phyloP scores from a whole-genome alignment of 306 rosid genomes.

The Vigna unguiculata region DNA sequence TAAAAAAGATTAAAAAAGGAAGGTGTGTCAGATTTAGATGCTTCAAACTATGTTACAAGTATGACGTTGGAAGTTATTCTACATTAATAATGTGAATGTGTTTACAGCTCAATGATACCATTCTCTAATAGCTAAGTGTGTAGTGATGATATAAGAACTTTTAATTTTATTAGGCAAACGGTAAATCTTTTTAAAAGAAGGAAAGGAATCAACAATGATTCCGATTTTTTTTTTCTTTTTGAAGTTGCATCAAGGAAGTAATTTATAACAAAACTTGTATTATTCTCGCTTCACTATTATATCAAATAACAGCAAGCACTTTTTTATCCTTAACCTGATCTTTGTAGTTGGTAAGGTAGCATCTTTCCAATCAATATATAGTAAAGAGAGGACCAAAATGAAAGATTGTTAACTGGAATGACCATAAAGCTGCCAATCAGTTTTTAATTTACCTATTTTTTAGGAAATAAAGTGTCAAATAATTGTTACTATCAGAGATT shows the following conservation, averaged over 20 bases:
- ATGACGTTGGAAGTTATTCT: not conserved
- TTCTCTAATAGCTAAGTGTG: not conserved
- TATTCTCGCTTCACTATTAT: not conserved
- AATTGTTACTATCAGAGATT: no score
- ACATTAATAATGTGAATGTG: not conserved
- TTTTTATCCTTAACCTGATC: not conserved
- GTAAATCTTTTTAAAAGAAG: not conserved
- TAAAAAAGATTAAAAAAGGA: not conserved
- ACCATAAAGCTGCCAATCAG: no score
- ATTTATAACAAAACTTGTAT: not conserved
- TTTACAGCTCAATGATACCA: not conserved
- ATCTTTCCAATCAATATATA: not conserved
- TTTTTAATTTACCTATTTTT: no score
- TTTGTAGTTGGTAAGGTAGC: not conserved
- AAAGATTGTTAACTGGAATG: no score
- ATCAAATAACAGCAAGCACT: not conserved
- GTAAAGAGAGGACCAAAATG: not conserved
- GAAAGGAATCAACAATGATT: not conserved
- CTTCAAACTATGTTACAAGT: constrained; percentile 5
- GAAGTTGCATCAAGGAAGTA: not conserved
- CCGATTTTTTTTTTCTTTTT: not conserved
- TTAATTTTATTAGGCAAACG: not conserved
- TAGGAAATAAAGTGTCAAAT: no score
- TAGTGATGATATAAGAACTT: not conserved
- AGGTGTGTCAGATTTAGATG: constrained; percentile 16